Percentiles rank a stretch among this genome's conserved stretches.
Evolutionary conservation across 192 early-diverging fungal species (phyloP).

Genomic region (Pilobolus umbonatus): DNA sequence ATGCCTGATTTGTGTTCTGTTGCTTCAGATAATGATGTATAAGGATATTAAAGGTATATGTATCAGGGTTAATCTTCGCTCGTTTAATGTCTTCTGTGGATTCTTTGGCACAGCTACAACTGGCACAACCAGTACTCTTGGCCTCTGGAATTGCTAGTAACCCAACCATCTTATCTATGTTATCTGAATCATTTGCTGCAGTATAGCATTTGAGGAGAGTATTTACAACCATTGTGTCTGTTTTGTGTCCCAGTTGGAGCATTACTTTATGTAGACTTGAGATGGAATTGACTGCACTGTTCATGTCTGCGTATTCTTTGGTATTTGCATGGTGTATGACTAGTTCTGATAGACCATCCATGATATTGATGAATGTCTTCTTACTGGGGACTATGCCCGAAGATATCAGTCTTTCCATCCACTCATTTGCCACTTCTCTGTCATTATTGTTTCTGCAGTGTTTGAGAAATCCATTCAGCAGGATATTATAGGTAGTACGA

Average conservation of each 20-base stretch:
- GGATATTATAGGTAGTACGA: slow-evolving; percentile 17
- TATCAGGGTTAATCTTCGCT: not conserved
- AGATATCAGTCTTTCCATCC: slow-evolving; percentile 21
- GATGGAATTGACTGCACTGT: not conserved
- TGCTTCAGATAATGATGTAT: slow-evolving; percentile 10
- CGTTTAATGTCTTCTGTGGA: not conserved
- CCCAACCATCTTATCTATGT: not conserved
- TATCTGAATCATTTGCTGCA: not conserved
- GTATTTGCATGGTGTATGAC: slow-evolving; percentile 5
- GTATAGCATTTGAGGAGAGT: slow-evolving; percentile 2
- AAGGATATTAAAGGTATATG: slow-evolving; percentile 19
- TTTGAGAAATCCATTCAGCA: slow-evolving; percentile 10
- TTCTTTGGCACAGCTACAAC: not conserved
- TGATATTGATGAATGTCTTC: slow-evolving; percentile 12
- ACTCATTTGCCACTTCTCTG: not conserved
- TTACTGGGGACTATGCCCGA: slow-evolving; percentile 10
- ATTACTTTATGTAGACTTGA: slow-evolving; percentile 6
- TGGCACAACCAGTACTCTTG: not conserved
- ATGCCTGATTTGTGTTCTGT: slow-evolving; percentile 4
- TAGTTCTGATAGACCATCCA: slow-evolving; percentile 12
- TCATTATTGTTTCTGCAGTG: slow-evolving; percentile 3
- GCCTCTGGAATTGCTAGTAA: not conserved
- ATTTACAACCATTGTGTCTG: not conserved
- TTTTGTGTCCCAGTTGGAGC: slow-evolving; percentile 6
- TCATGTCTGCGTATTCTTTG: not conserved